These are phyloP conservation scores for Penicillium cinerascens DNA, from an alignment of 495 filamentous ascomycete species.

Conservation along the genomic window DNA sequence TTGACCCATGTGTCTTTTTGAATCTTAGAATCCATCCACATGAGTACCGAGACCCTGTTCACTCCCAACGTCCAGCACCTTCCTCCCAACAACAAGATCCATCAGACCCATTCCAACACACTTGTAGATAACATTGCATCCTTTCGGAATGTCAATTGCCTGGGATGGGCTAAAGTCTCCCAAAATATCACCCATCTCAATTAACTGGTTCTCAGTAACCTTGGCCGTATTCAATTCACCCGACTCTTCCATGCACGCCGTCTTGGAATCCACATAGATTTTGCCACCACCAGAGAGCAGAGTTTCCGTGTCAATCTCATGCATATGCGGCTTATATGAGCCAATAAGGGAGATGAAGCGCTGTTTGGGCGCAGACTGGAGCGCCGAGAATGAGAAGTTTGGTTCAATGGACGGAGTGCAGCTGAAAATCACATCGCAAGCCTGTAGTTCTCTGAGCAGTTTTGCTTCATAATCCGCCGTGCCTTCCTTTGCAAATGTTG, in stretches of 20 bases:
- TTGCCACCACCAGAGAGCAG: conserved; percentile 69
- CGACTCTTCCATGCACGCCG: conserved; percentile 77
- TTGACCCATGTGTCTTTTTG: not conserved
- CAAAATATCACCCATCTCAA: conserved; percentile 82
- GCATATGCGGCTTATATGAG: conserved; percentile 80
- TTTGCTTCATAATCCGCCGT: conserved; percentile 23
- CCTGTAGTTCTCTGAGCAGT: conserved; percentile 24
- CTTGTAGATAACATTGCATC: conserved; percentile 65
- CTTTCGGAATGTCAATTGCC: conserved; percentile 21
- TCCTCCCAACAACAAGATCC: conserved; percentile 56
- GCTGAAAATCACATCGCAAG: conserved; percentile 75
- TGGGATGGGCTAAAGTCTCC: conserved; percentile 41
- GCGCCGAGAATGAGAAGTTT: conserved; percentile 56
- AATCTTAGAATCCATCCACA: conserved; percentile 62
- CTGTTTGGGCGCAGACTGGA: conserved; percentile 51
- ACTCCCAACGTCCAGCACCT: conserved; percentile 68
- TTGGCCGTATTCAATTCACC: conserved; percentile 82
- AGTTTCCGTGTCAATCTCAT: conserved; percentile 74
- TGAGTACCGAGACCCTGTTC: conserved; percentile 65
- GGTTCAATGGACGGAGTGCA: conserved; percentile 60
- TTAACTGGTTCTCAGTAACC: conserved; percentile 61
- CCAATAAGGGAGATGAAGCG: conserved; percentile 79
- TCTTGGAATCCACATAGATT: conserved; percentile 77
- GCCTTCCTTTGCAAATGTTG: conserved; percentile 30
- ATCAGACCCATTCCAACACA: conserved; percentile 49